Evolutionary conservation across 352 stramenopile genomes (phyloP).

Genomic region (Globisporangium cederbergense): DNA sequence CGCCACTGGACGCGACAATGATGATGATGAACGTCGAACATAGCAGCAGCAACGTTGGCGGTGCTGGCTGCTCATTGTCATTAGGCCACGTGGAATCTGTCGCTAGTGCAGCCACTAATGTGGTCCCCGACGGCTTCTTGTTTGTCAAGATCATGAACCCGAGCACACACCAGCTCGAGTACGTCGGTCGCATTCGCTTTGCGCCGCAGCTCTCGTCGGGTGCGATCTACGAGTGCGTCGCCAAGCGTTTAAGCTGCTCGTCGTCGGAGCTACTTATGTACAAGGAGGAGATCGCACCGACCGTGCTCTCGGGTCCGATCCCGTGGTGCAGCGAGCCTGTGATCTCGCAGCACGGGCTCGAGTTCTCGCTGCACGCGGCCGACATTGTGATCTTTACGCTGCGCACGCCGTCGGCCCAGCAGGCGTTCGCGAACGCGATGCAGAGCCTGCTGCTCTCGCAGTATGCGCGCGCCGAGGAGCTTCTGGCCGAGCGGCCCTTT

Average conservation of each 20-base stretch:
- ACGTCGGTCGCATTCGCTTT: conserved; percentile 38
- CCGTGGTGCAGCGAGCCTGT: conserved; percentile 23
- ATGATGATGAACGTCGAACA: conserved; percentile 7
- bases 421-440: conserved; percentile 25
- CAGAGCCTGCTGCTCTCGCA: conserved; percentile 32
- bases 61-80: background rate
- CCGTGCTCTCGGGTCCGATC: conserved; percentile 45
- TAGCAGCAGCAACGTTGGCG: background rate
- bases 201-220: conserved; percentile 28
- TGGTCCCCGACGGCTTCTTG: conserved; percentile 31
- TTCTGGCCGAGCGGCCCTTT: conserved; percentile 24
- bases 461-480: conserved; percentile 35
- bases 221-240: conserved; percentile 45
- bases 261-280: conserved; percentile 56
- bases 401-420: conserved; percentile 17
- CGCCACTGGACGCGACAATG: conserved; percentile 26
- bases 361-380: conserved; percentile 30
- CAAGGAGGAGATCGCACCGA: conserved; percentile 75
- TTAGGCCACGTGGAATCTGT: background rate
- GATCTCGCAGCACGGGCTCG: conserved; percentile 14
- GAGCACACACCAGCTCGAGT: conserved; percentile 34
- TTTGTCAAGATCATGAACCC: conserved; percentile 69
- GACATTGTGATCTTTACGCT: conserved; percentile 67
- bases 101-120: background rate
- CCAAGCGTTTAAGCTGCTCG: conserved; percentile 32